Conservation (phyloP, 805 yeast genomes). For the Ogataea minuta region DNA sequence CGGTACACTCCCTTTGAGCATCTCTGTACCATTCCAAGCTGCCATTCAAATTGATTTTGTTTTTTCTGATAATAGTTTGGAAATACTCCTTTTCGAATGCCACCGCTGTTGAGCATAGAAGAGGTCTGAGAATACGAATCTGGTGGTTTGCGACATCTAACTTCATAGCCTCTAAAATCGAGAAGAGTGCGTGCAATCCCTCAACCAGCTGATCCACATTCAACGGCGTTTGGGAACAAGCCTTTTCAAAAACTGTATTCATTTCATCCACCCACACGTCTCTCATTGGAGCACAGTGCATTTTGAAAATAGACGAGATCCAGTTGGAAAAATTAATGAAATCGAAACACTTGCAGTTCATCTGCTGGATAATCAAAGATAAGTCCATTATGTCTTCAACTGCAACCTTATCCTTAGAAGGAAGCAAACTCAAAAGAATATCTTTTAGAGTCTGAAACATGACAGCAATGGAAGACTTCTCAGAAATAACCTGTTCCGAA, state of each 20-base stretch:
- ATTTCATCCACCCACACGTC: constrained; percentile 86
- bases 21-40: constrained; percentile 65
- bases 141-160: constrained; percentile 94
- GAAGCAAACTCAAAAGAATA: constrained; percentile 70
- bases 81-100: constrained; percentile 88
- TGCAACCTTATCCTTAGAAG: constrained; percentile 65
- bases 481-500: constrained; percentile 15
- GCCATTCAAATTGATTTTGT: constrained; percentile 58
- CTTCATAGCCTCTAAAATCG: constrained; percentile 90
- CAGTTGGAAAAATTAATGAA: constrained; percentile 69
- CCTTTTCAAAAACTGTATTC: constrained; percentile 55
- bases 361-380: constrained; percentile 72
- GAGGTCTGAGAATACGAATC: constrained; percentile 80
- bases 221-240: constrained; percentile 27
- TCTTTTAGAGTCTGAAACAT: constrained; percentile 77
- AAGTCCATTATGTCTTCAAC: constrained; percentile 75
- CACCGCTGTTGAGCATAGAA: constrained; percentile 79
- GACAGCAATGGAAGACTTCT: constrained; percentile 48
- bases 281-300: constrained; percentile 95
- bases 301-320: constrained; percentile 75
- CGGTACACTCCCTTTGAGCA: constrained; percentile 24
- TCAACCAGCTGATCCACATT: constrained; percentile 53
- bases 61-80: constrained; percentile 47
- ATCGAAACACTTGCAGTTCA: constrained; percentile 67
- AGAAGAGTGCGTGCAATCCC: constrained; percentile 74